Evolutionary conservation across 2,329 filamentous ascomycete species (phyloP), one percentile per base, ranked within the genome.

Genomic region (Corynespora cassiicola): DNA sequence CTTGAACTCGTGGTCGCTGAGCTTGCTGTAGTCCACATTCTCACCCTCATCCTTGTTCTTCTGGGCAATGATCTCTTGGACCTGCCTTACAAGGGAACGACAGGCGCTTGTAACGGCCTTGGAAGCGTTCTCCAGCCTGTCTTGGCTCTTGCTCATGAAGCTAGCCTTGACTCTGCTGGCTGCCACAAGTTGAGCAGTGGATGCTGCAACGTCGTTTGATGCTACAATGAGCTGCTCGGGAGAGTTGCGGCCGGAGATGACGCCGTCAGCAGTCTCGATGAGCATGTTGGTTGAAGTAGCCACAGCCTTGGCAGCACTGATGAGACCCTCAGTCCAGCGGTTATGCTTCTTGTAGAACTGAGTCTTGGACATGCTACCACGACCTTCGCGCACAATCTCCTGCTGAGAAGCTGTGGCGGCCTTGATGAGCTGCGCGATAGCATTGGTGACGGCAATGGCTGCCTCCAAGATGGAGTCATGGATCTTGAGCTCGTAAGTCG

Each of bases 281-380:
- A 99, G 82, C 26, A 86, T 94, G 73, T 96, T 97, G 8, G 94
- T 99, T 11, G 90, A 95, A 2, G 81, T 81, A 3, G 94, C 94
- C 12, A 99, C 94, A 1, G 94, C 94, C 74, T 99, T 99, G 50
- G 94, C 92, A 1, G 94, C 94, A 23, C 90, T 96, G 65, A 99
- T 96, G 45, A 99, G 83, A 31, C 94, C 94, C 65, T 99, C 94
- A 0, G 94, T 99, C 94, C 94, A 99, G 35, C 94, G 84, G 74
- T 97, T 99, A 80, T 99, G 96, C 78, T 97, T 97, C 81, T 97
- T 97, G 84, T 99, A 99, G 71, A 99, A 99, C 16, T 91, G 90
- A 2, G 91, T 95, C 41, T 86, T 82, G 28, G 90, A 95, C 34
- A 88, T 89, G 17, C 86, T 87, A 22, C 94, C 94, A 14, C 88